These are phyloP conservation scores for Arachnomyces sp. DNA, from an alignment of 2,329 filamentous ascomycete species.

Conservation along the genomic window DNA sequence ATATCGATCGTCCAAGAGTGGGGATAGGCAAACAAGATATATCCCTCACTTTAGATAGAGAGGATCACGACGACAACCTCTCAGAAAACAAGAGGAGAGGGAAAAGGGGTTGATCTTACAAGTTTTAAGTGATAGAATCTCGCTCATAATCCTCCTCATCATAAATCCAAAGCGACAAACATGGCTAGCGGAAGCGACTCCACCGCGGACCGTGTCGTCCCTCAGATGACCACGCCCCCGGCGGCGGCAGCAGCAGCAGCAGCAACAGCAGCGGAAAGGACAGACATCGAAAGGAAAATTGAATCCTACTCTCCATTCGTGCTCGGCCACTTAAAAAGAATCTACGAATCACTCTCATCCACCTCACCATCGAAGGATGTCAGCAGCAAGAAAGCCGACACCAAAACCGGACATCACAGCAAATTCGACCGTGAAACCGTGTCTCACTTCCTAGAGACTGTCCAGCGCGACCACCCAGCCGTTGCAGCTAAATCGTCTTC, in stretches of 20 bases:
- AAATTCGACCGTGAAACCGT: slow-evolving; percentile 2
- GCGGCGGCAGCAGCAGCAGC: no score
- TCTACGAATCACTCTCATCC: slow-evolving; percentile 25
- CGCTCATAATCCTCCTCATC: no score
- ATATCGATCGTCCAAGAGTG: no score
- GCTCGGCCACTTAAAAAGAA: slow-evolving; percentile 25
- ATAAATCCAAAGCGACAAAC: slow-evolving; percentile 1
- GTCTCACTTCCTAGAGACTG: slow-evolving; percentile 10
- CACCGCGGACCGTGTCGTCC: no score
- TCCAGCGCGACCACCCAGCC: slow-evolving; percentile 11
- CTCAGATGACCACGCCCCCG: no score
- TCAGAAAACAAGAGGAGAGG: no score
- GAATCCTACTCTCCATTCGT: slow-evolving; percentile 25
- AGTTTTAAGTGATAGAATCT: no score
- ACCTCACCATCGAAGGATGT: slow-evolving; percentile 11
- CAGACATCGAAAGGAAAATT: slow-evolving; percentile 2
- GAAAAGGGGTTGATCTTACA: no score
- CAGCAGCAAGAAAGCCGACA: slow-evolving; percentile 11
- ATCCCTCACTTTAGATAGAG: no score
- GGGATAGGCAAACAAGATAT: no score
- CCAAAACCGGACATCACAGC: neutral
- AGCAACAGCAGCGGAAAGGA: neutral
- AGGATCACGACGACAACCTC: no score
- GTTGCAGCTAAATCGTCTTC: slow-evolving; percentile 11
- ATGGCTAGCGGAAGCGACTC: neutral